Evolutionary conservation across 257 asterid species (phyloP).

Genomic region (Solanum pimpinellifolium): DNA sequence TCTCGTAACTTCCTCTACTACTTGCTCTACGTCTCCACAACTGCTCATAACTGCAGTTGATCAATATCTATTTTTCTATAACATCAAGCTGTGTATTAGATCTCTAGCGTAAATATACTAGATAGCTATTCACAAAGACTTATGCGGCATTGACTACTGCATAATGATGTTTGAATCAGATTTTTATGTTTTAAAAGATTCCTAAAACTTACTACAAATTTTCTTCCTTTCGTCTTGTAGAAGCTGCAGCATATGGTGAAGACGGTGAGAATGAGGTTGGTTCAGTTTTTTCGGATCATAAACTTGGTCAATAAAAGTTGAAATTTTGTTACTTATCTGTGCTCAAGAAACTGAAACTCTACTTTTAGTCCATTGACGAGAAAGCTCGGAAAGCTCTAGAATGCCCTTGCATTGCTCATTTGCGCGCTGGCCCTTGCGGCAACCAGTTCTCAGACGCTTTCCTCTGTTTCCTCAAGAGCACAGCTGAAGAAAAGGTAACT

Average conservation of each 20-base stretch:
- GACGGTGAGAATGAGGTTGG: conserved; percentile 28
- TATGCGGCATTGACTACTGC: neutral
- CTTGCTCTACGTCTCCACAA: neutral
- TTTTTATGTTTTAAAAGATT: neutral
- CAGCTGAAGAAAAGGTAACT: conserved; percentile 56
- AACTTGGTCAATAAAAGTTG: neutral
- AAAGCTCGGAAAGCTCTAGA: conserved; percentile 79
- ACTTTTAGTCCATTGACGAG: conserved; percentile 38
- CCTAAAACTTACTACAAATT: neutral
- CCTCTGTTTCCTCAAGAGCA: conserved; percentile 85
- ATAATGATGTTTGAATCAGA: neutral
- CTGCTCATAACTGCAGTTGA: conserved; percentile 5
- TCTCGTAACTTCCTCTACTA: neutral
- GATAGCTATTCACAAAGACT: neutral
- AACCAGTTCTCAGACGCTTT: conserved; percentile 76
- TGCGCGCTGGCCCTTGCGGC: conserved; percentile 74
- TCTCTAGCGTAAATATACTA: neutral
- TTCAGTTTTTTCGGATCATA: neutral
- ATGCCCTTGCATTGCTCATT: conserved; percentile 65
- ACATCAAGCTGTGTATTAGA: neutral
- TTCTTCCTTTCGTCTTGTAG: conserved; percentile 10
- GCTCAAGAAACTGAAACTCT: neutral
- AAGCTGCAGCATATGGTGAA: conserved; percentile 71
- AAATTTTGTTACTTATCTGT: neutral
- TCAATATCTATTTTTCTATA: neutral